A percentile compares a stretch with the other conserved stretches of the same genome.
Conservation (phyloP, 352 stramenopile species). For the Globisporangium irregulare region DNA sequence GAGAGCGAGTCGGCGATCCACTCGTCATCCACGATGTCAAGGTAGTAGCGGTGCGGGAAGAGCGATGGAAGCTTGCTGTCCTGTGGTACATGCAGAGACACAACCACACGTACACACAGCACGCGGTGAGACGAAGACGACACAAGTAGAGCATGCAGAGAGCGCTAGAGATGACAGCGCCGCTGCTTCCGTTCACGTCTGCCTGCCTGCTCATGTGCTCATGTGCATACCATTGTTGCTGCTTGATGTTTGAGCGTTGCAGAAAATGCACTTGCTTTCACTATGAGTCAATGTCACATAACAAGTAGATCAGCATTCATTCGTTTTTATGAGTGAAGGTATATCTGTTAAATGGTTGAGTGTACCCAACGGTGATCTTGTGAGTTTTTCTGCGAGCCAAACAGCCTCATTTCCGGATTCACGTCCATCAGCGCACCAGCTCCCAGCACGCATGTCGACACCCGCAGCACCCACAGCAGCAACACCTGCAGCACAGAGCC, state of each 20-base stretch:
- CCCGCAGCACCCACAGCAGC: neutral
- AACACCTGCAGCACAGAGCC: neutral
- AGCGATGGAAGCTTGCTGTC: slow-evolving; percentile 33
- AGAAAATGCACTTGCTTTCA: too few relatives aligned
- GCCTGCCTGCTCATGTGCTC: too few relatives aligned
- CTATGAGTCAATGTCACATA: too few relatives aligned
- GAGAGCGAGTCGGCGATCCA: slow-evolving; percentile 81
- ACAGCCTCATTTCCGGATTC: neutral
- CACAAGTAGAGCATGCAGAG: neutral
- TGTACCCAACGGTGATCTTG: too few relatives aligned
- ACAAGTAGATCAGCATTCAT: too few relatives aligned
- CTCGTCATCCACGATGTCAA: slow-evolving; percentile 81
- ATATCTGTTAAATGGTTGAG: too few relatives aligned
- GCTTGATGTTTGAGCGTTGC: neutral
- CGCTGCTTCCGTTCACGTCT: too few relatives aligned
- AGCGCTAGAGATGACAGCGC: neutral
- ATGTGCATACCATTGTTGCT: neutral
- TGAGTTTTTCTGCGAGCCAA: too few relatives aligned
- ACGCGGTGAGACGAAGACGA: neutral
- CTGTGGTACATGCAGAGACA: neutral
- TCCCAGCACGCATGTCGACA: neutral
- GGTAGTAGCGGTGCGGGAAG: slow-evolving; percentile 64
- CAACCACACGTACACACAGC: neutral
- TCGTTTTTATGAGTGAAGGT: too few relatives aligned
- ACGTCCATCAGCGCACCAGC: neutral